Base-by-base conservation (phyloP, 2,329 filamentous ascomycete species). In the Neofusicoccum parvum region DNA sequence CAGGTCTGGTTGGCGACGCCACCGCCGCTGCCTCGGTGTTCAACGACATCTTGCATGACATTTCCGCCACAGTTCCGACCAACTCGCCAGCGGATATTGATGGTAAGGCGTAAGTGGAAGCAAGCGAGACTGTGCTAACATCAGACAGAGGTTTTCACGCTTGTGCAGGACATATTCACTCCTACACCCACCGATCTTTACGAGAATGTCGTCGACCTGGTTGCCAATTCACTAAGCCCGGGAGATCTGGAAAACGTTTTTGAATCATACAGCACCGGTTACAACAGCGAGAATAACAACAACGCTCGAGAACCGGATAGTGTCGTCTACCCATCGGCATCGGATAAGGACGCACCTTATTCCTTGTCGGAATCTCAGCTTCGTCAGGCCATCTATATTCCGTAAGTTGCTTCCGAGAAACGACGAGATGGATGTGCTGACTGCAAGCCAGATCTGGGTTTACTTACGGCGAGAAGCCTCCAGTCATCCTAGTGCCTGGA, bases 401-500 rank as follows among this genome's bases (percentile, higher is more conserved):
- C 85, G 1, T 50, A 75, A 82, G 36, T 73, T 86, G 43, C 83
- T 81, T 68, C 83, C 27, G 5, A 7, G 27, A 32, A 32, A 32
- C 6, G 5, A 5, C 27, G 27, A 32, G 27, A 85, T 67, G 79
- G 79, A 81, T 73, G 75, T 74, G 1, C 70, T 86, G 10, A 51
- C 4, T 14, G 11, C 4, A 15, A n/a, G 7, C 34, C 27, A 51
- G 48, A 3, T 36, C 48, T 0, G 73, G 71, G 10, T 87, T 86
- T 74, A 79, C 79, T 14, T 80, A 78, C 67, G 82, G 82, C 12
- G 70, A 75, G 15, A 79, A 80, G 62, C 78, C 76, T 34, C 83
- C 84, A 0, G 78, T 86, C 20, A 77, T 87, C 11, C 77, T 87
- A 9, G 78, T 87, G 7, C 84, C 84, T 2, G 85, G 85, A 2